These are phyloP conservation scores for Leccinum truebloodii DNA, from an alignment of 768 basidiomycete species.

Conservation along the genomic window DNA sequence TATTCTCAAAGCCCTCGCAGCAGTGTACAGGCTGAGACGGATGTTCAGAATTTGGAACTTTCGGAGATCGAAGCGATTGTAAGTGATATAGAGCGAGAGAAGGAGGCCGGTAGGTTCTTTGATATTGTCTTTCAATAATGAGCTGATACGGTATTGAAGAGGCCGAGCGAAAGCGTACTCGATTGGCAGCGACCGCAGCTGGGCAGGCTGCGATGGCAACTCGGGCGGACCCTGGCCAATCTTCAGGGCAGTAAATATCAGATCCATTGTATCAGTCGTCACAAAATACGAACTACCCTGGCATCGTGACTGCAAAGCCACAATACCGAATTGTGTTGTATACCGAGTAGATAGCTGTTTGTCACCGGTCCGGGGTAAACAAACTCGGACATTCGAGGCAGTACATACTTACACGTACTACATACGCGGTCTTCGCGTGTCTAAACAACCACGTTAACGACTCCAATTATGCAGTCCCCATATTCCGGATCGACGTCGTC, in stretches of 20 bases:
- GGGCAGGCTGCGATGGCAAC: slow-evolving; percentile 86
- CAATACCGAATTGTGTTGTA: neutral
- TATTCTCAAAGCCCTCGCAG: neutral
- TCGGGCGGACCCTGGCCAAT: slow-evolving; percentile 42
- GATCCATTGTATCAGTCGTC: slow-evolving; percentile 13
- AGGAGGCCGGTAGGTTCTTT: slow-evolving; percentile 75
- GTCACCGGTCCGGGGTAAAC: slow-evolving; percentile 11
- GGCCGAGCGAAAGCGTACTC: slow-evolving; percentile 90
- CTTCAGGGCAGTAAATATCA: slow-evolving; percentile 37
- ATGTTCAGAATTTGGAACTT: slow-evolving; percentile 74
- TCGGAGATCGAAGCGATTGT: slow-evolving; percentile 92
- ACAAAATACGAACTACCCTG: slow-evolving; percentile 9
- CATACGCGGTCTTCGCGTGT: neutral
- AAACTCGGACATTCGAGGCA: neutral
- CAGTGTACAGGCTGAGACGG: neutral
- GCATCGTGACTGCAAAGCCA: neutral
- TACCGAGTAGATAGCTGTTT: slow-evolving; percentile 21
- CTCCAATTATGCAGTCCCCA: slow-evolving; percentile 19
- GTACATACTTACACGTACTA: slow-evolving; percentile 3
- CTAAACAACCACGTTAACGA: neutral
- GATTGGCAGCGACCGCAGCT: slow-evolving; percentile 89
- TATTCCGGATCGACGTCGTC: slow-evolving; percentile 13
- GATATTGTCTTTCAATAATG: neutral
- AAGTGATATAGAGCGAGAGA: slow-evolving; percentile 92
- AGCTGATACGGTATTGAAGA: slow-evolving; percentile 47